phyloP scores from a whole-genome alignment of 2,329 filamentous ascomycete species.

The Lecanosticta acicola region DNA sequence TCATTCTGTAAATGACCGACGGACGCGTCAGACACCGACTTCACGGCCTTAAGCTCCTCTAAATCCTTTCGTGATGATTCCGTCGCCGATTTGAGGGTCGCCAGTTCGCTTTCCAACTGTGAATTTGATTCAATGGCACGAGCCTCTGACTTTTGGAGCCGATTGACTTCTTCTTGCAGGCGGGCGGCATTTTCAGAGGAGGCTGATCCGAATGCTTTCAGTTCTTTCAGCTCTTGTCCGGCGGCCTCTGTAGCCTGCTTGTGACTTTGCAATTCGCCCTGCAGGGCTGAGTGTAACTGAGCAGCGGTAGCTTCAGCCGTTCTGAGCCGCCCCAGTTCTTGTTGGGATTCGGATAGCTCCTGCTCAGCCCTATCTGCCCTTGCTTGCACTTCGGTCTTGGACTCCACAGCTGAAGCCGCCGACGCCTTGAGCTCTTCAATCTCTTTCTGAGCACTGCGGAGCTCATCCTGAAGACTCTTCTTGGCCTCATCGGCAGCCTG shows the following conservation, averaged over 20 bases:
- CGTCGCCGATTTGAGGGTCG: too few species aligned
- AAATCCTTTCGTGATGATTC: not conserved
- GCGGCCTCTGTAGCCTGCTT: not conserved
- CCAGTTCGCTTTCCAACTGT: not conserved
- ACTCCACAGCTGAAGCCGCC: not conserved
- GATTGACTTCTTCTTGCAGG: not conserved
- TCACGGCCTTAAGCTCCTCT: not conserved
- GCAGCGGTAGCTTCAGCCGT: not conserved
- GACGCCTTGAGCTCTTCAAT: not conserved
- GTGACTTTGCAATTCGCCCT: not conserved
- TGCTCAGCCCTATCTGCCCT: not conserved
- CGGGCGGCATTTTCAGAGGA: not conserved
- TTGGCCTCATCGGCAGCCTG: not conserved
- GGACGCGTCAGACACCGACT: too few species aligned
- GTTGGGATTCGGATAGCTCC: not conserved
- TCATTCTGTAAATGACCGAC: too few species aligned
- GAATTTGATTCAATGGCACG: not conserved
- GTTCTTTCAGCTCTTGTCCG: not conserved
- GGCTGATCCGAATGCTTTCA: not conserved
- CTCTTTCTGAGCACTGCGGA: not conserved
- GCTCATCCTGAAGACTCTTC: not conserved
- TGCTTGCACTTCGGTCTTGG: not conserved
- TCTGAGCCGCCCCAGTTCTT: not conserved
- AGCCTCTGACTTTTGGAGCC: not conserved
- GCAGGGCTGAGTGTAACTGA: not conserved